Evolutionary conservation across 306 rosid genomes (phyloP).

Genomic region (Dryas alaskensis): DNA sequence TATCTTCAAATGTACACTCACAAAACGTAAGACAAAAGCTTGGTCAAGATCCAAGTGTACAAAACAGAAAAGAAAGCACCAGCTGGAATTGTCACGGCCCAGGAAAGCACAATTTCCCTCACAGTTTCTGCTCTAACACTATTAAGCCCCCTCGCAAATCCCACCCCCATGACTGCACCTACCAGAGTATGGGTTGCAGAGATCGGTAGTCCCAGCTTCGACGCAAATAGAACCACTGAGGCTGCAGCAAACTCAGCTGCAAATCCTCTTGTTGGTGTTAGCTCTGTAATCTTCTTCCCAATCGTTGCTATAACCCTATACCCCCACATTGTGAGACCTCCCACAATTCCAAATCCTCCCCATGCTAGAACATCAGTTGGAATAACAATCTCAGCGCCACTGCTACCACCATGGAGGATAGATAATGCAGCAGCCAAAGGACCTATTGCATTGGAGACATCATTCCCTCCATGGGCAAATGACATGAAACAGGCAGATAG

Average conservation of each 20-base stretch:
- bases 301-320: slow-evolving; percentile 94
- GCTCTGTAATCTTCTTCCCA: slow-evolving; percentile 91
- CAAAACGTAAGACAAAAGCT: slow-evolving; percentile 60
- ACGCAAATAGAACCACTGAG: slow-evolving; percentile 83
- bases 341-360: slow-evolving; percentile 99
- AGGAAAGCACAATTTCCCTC: slow-evolving; percentile 84
- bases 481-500: slow-evolving; percentile 99
- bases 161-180: slow-evolving; percentile 99
- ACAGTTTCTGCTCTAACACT: slow-evolving; percentile 90
- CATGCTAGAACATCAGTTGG: slow-evolving; percentile 95
- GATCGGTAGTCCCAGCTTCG: slow-evolving; percentile 79
- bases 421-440: slow-evolving; percentile 90
- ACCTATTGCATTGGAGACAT: slow-evolving; percentile 94
- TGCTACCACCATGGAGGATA: slow-evolving; percentile 66
- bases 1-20: slow-evolving; percentile 40
- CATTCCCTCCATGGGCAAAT: slow-evolving; percentile 97
- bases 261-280: slow-evolving; percentile 95
- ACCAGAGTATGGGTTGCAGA: slow-evolving; percentile 93
- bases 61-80: slow-evolving; percentile 69
- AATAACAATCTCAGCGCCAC: slow-evolving; percentile 65
- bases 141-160: slow-evolving; percentile 92
- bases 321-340: slow-evolving; percentile 94
- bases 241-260: slow-evolving; percentile 99
- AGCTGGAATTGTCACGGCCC: slow-evolving; percentile 90
- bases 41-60: slow-evolving; percentile 89